A percentile compares a stretch with the other conserved stretches of the same genome.
Evolutionary conservation across 2,329 filamentous ascomycete genomes (phyloP).

Genomic region (Aspergillus ochraceus): DNA sequence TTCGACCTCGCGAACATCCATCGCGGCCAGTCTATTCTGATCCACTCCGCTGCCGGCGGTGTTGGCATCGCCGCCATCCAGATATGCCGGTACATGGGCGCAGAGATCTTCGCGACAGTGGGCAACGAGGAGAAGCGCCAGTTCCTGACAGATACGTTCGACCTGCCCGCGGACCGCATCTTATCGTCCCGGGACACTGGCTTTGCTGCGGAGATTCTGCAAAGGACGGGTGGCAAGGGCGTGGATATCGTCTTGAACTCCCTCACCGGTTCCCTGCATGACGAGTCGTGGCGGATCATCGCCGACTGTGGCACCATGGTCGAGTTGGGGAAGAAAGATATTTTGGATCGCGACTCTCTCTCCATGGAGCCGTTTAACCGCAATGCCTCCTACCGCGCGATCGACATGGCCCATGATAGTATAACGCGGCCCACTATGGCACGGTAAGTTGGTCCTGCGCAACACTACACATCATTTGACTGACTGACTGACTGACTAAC

Average conservation of each 20-base stretch:
- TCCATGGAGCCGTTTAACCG: constrained; percentile 11
- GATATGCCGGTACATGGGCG: neutral
- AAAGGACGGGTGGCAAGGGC: constrained; percentile 11
- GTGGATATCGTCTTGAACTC: constrained; percentile 27
- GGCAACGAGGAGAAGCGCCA: neutral
- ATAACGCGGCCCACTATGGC: neutral
- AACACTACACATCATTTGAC: too few species aligned
- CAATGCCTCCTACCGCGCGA: constrained; percentile 16
- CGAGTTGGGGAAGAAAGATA: constrained; percentile 24
- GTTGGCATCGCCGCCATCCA: constrained; percentile 13
- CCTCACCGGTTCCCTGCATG: constrained; percentile 20
- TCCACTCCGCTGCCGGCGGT: constrained; percentile 14
- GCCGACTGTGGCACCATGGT: constrained; percentile 12
- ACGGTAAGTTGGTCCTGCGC: too few species aligned
- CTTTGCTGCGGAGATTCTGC: constrained; percentile 14
- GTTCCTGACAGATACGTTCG: neutral
- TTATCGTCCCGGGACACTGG: constrained; percentile 4
- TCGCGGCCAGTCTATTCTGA: constrained; percentile 7
- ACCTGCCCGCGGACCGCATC: neutral
- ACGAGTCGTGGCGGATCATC: constrained; percentile 27
- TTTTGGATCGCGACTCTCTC: constrained; percentile 2
- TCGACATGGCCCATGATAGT: constrained; percentile 7
- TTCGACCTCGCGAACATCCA: neutral
- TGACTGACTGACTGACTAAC: too few species aligned
- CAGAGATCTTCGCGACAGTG: constrained; percentile 7